A percentile compares a stretch with the other conserved stretches of the same genome.
Conservation (phyloP, 2,329 filamentous ascomycete genomes). For the Emergomyces orientalis region DNA sequence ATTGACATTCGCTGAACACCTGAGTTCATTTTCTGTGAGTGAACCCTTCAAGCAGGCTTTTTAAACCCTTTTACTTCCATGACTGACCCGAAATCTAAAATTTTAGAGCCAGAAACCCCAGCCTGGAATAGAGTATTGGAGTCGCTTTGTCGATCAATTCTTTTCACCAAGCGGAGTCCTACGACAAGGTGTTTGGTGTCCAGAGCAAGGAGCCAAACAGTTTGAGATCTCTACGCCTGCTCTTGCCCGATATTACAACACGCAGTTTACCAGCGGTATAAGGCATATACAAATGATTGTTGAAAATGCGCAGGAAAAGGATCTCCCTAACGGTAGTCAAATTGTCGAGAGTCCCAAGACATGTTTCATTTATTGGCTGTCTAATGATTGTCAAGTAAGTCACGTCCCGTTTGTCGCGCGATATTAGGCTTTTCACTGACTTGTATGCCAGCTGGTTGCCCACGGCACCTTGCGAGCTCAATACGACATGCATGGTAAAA, state of each 20-base stretch:
- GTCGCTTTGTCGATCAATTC: conserved; percentile 66
- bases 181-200: conserved; percentile 55
- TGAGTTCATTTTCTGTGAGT: conserved; percentile 51
- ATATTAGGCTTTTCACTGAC: neutral
- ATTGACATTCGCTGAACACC: conserved; percentile 47
- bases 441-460: conserved; percentile 55
- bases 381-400: conserved; percentile 70
- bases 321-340: conserved; percentile 54
- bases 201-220: conserved; percentile 57
- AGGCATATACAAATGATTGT: conserved; percentile 77
- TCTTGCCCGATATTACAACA: conserved; percentile 79
- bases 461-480: conserved; percentile 68
- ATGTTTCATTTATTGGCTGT: conserved; percentile 82
- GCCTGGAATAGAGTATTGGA: conserved; percentile 67
- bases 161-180: conserved; percentile 72
- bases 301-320: conserved; percentile 54
- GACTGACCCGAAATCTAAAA: neutral
- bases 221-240: conserved; percentile 79
- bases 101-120: conserved; percentile 45
- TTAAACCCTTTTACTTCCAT: neutral
- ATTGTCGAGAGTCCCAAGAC: conserved; percentile 68
- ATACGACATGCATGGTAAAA: conserved; percentile 68
- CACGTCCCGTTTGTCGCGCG: neutral
- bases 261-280: conserved; percentile 79
- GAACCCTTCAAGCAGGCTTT: neutral